These are phyloP conservation scores for Aspergillus terreus DNA, from an alignment of 2,329 filamentous ascomycete species.

Conservation along the genomic window DNA sequence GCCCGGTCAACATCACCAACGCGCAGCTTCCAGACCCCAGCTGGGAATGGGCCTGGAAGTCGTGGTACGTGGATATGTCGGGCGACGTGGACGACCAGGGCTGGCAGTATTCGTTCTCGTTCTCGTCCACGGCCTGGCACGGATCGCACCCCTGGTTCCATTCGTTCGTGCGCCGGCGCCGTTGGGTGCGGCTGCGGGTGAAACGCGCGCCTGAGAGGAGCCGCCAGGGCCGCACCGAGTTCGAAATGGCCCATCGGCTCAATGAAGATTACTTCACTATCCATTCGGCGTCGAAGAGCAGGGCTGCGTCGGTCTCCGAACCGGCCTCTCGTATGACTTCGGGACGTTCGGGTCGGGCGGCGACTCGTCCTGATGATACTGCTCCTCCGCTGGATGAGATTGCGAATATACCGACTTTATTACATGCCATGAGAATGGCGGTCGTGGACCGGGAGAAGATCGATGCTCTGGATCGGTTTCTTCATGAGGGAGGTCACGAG, in stretches of 20 bases:
- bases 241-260: conserved; percentile 57
- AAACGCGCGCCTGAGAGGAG: conserved; percentile 49
- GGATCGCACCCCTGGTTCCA: conserved; percentile 85
- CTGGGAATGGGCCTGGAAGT: conserved; percentile 83
- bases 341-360: conserved; percentile 32
- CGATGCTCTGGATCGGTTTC: conserved; percentile 74
- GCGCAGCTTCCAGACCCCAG: conserved; percentile 91
- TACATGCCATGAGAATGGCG: conserved; percentile 63
- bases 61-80: conserved; percentile 74
- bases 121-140: conserved; percentile 80
- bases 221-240: conserved; percentile 30
- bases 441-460: conserved; percentile 90
- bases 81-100: conserved; percentile 81
- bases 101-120: conserved; percentile 95
- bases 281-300: conserved; percentile 48
- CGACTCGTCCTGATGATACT: conserved; percentile 45
- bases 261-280: conserved; percentile 79
- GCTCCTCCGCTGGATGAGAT: conserved; percentile 49
- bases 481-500: conserved; percentile 72
- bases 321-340: conserved; percentile 26
- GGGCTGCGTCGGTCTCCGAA: conserved; percentile 38
- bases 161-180: conserved; percentile 84
- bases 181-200: conserved; percentile 79
- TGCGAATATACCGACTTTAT: conserved; percentile 63
- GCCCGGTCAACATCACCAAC: conserved; percentile 70